phyloP scores from a whole-genome alignment of 2,329 filamentous ascomycete species.

The Colletotrichum lini region DNA sequence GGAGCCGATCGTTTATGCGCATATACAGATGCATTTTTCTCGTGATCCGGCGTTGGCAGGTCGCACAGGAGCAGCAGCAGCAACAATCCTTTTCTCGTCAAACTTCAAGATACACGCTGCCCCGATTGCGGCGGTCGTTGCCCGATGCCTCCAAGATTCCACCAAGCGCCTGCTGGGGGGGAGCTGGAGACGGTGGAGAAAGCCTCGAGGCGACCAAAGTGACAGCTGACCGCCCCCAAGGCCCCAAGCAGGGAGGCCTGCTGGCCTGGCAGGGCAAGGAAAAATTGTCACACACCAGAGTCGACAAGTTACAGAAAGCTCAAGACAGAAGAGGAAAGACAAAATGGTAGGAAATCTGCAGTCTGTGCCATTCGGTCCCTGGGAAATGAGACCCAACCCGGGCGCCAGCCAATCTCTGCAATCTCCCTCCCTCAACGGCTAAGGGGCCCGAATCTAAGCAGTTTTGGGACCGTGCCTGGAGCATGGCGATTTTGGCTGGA shows the following conservation, averaged over 20 bases:
- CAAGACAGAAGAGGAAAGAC: conserved; percentile 37
- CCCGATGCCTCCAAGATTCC: conserved; percentile 14
- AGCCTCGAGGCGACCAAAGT: background rate
- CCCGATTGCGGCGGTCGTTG: conserved; percentile 13
- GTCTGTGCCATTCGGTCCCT: background rate
- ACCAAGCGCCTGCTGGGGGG: background rate
- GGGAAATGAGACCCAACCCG: conserved; percentile 36
- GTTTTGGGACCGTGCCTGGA: conserved; percentile 24
- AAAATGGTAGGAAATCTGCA: conserved; percentile 30
- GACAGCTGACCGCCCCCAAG: conserved; percentile 26
- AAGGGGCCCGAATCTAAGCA: conserved; percentile 8
- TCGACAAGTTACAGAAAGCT: background rate
- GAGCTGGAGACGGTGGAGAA: background rate
- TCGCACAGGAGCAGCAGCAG: background rate
- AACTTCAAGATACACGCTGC: background rate
- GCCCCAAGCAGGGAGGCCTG: conserved; percentile 14
- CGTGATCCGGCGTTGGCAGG: background rate
- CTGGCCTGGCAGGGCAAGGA: background rate
- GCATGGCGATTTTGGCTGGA: conserved; percentile 26
- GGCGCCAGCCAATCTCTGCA: conserved; percentile 21
- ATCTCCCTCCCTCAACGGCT: background rate
- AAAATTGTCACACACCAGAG: background rate
- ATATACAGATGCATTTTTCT: background rate
- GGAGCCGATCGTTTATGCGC: conserved; percentile 23
- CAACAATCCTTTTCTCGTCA: background rate